phyloP scores from a whole-genome alignment of 768 basidiomycete species.

The Tephrocybe rancida region DNA sequence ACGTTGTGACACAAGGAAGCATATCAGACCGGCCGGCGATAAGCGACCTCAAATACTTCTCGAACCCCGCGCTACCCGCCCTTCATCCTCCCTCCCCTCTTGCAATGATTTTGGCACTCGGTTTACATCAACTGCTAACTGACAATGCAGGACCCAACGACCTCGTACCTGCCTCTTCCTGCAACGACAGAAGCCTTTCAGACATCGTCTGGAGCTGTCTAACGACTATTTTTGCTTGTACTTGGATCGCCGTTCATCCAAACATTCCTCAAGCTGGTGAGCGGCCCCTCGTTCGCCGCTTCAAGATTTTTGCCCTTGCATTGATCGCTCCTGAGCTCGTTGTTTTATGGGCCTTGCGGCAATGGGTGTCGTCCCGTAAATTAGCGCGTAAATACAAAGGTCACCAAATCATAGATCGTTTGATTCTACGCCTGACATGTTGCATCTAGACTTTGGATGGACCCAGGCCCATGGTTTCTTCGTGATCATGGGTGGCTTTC shows the following conservation, averaged over 20 bases:
- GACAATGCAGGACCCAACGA: no score
- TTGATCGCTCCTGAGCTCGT: no score
- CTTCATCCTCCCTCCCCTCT: no score
- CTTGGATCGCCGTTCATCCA: conserved; percentile 25
- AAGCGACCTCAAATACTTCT: no score
- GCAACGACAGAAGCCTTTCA: conserved; percentile 10
- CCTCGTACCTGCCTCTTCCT: not conserved
- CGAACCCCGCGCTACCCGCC: no score
- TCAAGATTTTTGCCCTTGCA: conserved; percentile 17
- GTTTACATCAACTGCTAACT: no score
- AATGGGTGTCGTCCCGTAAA: no score
- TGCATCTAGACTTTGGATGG: conserved; percentile 15
- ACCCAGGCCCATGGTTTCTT: conserved; percentile 26
- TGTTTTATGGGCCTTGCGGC: no score
- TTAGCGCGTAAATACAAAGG: conserved; percentile 17
- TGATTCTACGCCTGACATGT: not conserved
- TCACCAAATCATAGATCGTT: not conserved
- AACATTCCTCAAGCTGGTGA: conserved; percentile 19
- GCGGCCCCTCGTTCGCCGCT: not conserved
- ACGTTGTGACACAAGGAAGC: no score
- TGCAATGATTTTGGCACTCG: no score
- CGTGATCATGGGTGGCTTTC: conserved; percentile 28
- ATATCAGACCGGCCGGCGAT: no score
- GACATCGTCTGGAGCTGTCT: conserved; percentile 26
- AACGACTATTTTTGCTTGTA: no score